Base-by-base conservation (phyloP, 2,329 filamentous ascomycete species). In the Metarhizium album region DNA sequence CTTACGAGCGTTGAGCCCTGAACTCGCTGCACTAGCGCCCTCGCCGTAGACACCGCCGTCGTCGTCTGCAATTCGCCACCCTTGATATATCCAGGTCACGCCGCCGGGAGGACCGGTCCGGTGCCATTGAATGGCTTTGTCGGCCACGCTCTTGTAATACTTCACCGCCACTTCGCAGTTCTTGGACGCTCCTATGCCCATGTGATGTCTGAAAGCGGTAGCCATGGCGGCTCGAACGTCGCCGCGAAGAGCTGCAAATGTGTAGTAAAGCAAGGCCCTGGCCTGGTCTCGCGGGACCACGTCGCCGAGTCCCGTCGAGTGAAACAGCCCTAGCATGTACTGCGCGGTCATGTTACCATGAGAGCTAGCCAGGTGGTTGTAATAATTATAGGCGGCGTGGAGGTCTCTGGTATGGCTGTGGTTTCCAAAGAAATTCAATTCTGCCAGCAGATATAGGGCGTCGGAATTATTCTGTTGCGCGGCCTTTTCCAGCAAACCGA, bases 351-450 rank as follows among this genome's bases (percentile, higher is more conserved):
- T 85, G 67, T 98, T 97, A 43, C 91, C 93, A 57, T 86, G 79
- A 53, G 84, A 66, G 18, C 77, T 75, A 2, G 91, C 88, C 49
- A 98, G 76, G 54, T 83, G 76, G 55, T 86, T 75, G 67, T 97
- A 98, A 70, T 88, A 79, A 57, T 79, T 74, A 64, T 95, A 95
- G 0, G 93, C 88, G 46, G 80, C 75, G 31, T 79, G 74, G 58
- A 95, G 89, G 64, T 96, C 83, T 56, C 84, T 79, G 2, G 91
- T 90, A 61, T 96, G 79, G 22, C 87, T 86, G 68, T 85, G 95
- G 68, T 97, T 96, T 64, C 93, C 93, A 61, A 93, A 90, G 68
- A 97, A 97, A 72, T 94, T 95, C 77, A 98, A 84, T 65, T 98
- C 88, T 18, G 88, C 93, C 23, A 98, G 76, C 16, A 95, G 74